Evolutionary conservation across 2,329 filamentous ascomycete genomes (phyloP).

Genomic region (Aspergillus jensenii): DNA sequence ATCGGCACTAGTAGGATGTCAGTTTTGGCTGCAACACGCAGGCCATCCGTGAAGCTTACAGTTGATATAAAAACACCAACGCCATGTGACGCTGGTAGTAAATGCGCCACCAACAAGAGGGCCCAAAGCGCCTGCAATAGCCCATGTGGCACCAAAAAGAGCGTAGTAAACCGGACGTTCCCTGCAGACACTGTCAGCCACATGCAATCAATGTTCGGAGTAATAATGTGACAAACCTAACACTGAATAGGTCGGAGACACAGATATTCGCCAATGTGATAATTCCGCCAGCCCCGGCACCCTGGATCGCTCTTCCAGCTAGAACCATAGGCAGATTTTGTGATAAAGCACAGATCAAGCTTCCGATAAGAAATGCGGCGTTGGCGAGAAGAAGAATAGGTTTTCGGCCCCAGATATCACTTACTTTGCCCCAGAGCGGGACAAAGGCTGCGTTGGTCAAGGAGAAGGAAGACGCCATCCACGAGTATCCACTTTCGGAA

Average conservation of each 20-base stretch:
- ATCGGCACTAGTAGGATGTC: constrained; percentile 49
- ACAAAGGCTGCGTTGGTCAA: constrained; percentile 50
- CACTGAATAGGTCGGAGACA: constrained; percentile 64
- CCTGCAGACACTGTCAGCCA: constrained; percentile 28
- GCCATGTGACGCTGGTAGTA: constrained; percentile 59
- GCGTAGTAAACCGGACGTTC: constrained; percentile 62
- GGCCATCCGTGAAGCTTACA: constrained; percentile 25
- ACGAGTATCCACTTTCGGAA: constrained; percentile 47
- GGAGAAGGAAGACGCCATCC: constrained; percentile 50
- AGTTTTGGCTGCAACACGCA: constrained; percentile 8
- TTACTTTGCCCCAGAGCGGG: constrained; percentile 63
- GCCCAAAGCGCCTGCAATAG: constrained; percentile 59
- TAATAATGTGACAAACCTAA: constrained; percentile 42
- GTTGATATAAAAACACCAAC: constrained; percentile 64
- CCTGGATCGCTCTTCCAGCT: constrained; percentile 61
- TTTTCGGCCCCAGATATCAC: constrained; percentile 68
- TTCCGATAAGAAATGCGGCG: constrained; percentile 62
- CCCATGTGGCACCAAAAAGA: constrained; percentile 63
- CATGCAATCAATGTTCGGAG: not conserved
- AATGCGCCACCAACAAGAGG: constrained; percentile 63
- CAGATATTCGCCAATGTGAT: constrained; percentile 64
- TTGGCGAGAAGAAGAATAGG: constrained; percentile 61
- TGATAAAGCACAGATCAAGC: constrained; percentile 59
- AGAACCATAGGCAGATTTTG: constrained; percentile 63
- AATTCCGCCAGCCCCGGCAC: constrained; percentile 63